These are phyloP conservation scores for Cercospora brassicicola DNA, from an alignment of 2,329 filamentous ascomycete genomes.

Conservation along the genomic window DNA sequence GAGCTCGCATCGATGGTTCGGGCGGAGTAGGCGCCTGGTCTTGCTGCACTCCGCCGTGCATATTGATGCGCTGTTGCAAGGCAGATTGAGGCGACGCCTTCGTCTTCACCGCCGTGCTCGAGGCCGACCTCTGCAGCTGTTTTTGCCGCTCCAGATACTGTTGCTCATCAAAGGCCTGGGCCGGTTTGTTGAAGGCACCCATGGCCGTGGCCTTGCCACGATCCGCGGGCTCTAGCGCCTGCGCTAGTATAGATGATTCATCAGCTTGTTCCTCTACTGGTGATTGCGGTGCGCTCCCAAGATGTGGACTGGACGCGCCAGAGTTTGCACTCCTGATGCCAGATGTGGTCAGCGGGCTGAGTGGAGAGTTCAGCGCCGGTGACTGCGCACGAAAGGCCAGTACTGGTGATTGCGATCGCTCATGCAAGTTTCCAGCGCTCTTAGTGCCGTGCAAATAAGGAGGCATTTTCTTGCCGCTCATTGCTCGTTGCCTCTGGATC, in stretches of 20 bases:
- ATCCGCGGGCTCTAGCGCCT: constrained; percentile 71
- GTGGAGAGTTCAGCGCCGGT: constrained; percentile 43
- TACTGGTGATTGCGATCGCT: constrained; percentile 40
- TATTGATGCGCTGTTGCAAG: constrained; percentile 30
- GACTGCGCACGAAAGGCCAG: constrained; percentile 41
- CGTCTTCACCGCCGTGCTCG: constrained; percentile 26
- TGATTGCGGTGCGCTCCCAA: constrained; percentile 42
- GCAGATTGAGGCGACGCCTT: constrained; percentile 22
- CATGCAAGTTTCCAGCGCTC: constrained; percentile 68
- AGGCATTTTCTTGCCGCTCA: constrained; percentile 52
- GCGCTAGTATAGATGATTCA: constrained; percentile 61
- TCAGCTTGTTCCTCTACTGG: constrained; percentile 64
- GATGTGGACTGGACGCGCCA: constrained; percentile 42
- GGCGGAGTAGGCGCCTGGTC: constrained; percentile 25
- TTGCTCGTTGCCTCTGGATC: constrained; percentile 63
- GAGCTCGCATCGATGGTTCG: constrained; percentile 29
- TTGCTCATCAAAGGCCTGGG: constrained; percentile 76
- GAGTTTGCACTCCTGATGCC: constrained; percentile 41
- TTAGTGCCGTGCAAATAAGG: constrained; percentile 37
- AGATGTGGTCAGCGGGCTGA: constrained; percentile 39
- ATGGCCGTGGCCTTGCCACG: constrained; percentile 77
- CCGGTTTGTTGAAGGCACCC: constrained; percentile 70
- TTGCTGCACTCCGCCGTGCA: constrained; percentile 28
- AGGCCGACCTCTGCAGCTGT: constrained; percentile 65
- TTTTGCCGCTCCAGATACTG: constrained; percentile 80